Evolutionary conservation across 768 basidiomycete species (phyloP).

Genomic region (Boletellus ananas): DNA sequence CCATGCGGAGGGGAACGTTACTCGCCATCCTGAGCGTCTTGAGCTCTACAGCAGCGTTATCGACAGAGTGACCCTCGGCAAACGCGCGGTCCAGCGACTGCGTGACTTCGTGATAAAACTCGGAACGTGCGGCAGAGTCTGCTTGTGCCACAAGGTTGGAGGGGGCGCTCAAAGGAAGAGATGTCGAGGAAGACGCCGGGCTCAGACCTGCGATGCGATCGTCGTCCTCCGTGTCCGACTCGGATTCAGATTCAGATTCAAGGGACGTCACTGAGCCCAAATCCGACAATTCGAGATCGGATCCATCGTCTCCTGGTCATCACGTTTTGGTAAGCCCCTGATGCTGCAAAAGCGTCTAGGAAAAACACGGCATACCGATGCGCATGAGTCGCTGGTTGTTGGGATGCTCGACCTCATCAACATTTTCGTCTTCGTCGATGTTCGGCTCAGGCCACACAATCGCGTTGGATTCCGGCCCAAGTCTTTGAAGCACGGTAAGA

Average conservation of each 20-base stretch:
- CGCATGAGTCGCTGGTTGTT: slow-evolving; percentile 74
- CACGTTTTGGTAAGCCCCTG: background rate
- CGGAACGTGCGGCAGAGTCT: slow-evolving; percentile 49
- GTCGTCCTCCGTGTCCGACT: slow-evolving; percentile 39
- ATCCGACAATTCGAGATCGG: slow-evolving; percentile 62
- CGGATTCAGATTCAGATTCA: slow-evolving; percentile 42
- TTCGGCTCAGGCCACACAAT: slow-evolving; percentile 74
- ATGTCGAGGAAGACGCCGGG: slow-evolving; percentile 46
- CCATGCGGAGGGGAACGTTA: slow-evolving; percentile 83
- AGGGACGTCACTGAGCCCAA: slow-evolving; percentile 52
- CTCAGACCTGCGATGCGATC: slow-evolving; percentile 35
- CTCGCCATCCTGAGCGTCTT: slow-evolving; percentile 97
- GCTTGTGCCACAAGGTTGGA: slow-evolving; percentile 36
- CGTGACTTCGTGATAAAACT: slow-evolving; percentile 74
- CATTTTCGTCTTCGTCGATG: slow-evolving; percentile 58
- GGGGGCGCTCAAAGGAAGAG: slow-evolving; percentile 40
- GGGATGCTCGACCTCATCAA: slow-evolving; percentile 57
- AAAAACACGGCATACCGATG: slow-evolving; percentile 46
- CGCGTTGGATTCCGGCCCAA: slow-evolving; percentile 75
- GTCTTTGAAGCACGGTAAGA: slow-evolving; percentile 35
- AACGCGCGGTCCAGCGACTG: slow-evolving; percentile 91
- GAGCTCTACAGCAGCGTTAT: slow-evolving; percentile 90
- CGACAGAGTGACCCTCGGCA: slow-evolving; percentile 84
- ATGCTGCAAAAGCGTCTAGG: background rate
- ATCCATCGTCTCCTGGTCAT: slow-evolving; percentile 49